Evolutionary conservation across 2,329 filamentous ascomycete species (phyloP).

Genomic region (Aspergillus viridinutans): DNA sequence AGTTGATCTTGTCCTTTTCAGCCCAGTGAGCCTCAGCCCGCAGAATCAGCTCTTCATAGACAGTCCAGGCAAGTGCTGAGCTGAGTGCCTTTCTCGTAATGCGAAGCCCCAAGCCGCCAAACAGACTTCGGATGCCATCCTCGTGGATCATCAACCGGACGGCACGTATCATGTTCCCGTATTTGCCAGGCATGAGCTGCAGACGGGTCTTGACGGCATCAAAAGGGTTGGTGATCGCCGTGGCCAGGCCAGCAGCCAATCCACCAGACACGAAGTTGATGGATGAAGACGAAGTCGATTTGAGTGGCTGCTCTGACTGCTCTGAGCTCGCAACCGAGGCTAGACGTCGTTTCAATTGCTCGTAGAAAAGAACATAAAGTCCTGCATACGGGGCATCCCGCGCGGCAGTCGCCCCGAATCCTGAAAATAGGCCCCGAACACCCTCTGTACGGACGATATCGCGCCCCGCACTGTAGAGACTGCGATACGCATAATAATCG

Average conservation of each 20-base stretch:
- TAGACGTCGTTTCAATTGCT: constrained; percentile 47
- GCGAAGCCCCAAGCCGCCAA: constrained; percentile 78
- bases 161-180: constrained; percentile 77
- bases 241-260: constrained; percentile 75
- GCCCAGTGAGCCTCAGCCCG: constrained; percentile 55
- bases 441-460: constrained; percentile 75
- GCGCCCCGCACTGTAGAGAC: constrained; percentile 64
- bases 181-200: constrained; percentile 79
- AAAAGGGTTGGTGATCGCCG: constrained; percentile 89
- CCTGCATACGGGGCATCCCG: constrained; percentile 96
- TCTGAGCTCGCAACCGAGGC: constrained; percentile 19
- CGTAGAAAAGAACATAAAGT: constrained; percentile 90
- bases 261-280: constrained; percentile 86
- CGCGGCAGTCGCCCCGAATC: constrained; percentile 88
- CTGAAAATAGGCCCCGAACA: constrained; percentile 79
- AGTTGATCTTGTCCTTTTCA: constrained; percentile 19
- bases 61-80: constrained; percentile 92
- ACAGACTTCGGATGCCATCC: constrained; percentile 75
- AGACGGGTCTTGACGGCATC: constrained; percentile 94
- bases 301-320: constrained; percentile 16
- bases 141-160: constrained; percentile 72
- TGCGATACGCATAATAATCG: constrained; percentile 76
- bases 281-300: constrained; percentile 36
- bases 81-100: constrained; percentile 91
- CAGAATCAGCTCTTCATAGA: constrained; percentile 89